Conservation (phyloP, 2,329 filamentous ascomycete genomes). For the Fusarium falciforme region DNA sequence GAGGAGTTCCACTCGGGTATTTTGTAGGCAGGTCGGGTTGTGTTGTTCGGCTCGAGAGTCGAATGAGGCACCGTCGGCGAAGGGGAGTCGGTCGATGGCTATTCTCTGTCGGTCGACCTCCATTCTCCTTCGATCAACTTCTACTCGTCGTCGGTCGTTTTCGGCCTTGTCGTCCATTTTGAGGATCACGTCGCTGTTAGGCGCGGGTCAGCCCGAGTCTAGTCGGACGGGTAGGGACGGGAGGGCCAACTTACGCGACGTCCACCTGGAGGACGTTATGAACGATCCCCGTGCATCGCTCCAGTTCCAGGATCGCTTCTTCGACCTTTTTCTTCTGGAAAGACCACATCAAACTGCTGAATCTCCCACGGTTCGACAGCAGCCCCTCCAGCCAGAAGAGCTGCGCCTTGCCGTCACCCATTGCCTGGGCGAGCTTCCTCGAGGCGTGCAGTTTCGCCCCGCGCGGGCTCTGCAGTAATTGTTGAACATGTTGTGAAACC, state of each 20-base stretch:
- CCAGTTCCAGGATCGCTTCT: not conserved
- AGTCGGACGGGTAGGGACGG: not conserved
- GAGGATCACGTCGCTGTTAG: not conserved
- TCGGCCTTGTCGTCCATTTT: not conserved
- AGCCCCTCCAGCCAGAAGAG: not conserved
- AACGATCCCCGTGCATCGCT: not conserved
- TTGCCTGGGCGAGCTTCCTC: not conserved
- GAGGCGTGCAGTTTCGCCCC: not conserved
- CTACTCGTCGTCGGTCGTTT: not conserved
- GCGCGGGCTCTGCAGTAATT: not conserved
- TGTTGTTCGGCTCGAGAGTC: constrained; percentile 51
- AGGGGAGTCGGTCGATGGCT: constrained; percentile 11
- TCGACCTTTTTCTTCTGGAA: not conserved
- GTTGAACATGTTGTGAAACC: not conserved
- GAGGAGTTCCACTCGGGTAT: constrained; percentile 49
- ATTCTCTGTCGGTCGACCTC: not conserved
- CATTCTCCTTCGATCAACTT: not conserved
- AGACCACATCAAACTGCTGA: not conserved
- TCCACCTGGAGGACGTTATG: not conserved
- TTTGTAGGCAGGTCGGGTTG: constrained; percentile 45
- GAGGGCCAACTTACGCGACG: not conserved
- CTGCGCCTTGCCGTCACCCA: not conserved
- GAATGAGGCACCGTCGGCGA: constrained; percentile 45
- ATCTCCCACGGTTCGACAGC: not conserved
- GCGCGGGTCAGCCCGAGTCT: not conserved